Base-by-base conservation (phyloP, 1,284 basidiomycete species). In the Tremellales sp. region DNA sequence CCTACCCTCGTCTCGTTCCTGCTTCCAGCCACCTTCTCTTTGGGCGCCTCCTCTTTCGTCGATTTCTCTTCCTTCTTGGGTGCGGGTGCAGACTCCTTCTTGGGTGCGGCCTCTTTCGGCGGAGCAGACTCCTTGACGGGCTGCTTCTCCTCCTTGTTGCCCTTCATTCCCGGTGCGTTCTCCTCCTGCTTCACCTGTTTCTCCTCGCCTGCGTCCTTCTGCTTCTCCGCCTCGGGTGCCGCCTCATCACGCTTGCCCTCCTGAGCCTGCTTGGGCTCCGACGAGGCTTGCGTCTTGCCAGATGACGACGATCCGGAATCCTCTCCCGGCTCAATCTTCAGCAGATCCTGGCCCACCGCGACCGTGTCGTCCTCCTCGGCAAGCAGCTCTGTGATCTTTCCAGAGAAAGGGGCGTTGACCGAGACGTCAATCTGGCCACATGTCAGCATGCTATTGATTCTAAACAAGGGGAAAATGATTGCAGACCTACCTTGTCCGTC, bases 281-380 rank as follows among this genome's bases (percentile, higher is more conserved):
- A 73, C 61, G 74, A 71, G 18, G 63, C 58, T 38, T 63, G 48
- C 35, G 40, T 32, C 41, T 33, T 44, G 42, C 32, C 43, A 41
- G 35, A 40, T 27, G 45, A 35, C 14, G 48, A 48, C 18, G 51
- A 48, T 60, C 74, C 77, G 53, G 79, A 82, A 29, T 72, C 83
- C 59, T 83, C 85, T 58, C 92, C 93, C 12, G 85, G 81, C 69
- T 97, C 93, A 52, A 97, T 82, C 65, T 84, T 81, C 75, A 97
- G 87, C 45, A 98, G 80, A 68, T 97, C 93, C 74, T 97, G 90
- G 28, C 95, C 94, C 37, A 97, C 92, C 16, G 83, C 78, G 52
- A 97, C 94, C 10, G 91, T 97, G 65, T 92, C 87, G 66, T 98
- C 94, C 73, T 97, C 93, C 43, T 81, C 79, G 34, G 86, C 92